A percentile compares a stretch with the other conserved stretches of the same genome.
These are phyloP conservation scores for Flammula alnicola DNA, from an alignment of 1,284 basidiomycete species.

Conservation along the genomic window DNA sequence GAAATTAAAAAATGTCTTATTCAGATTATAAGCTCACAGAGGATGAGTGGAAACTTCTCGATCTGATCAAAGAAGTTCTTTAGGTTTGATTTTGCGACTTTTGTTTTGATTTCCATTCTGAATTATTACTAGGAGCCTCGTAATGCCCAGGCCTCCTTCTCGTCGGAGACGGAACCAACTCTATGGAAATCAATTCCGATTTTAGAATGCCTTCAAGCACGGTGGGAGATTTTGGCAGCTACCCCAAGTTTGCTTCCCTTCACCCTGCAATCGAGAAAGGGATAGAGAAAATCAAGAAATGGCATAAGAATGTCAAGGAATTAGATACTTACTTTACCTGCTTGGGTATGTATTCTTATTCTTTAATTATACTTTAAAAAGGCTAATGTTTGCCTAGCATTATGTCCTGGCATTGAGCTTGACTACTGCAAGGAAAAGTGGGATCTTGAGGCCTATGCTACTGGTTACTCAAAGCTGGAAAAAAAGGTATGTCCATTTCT, in stretches of 20 bases:
- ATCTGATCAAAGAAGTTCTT: conserved; percentile 27
- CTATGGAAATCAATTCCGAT: conserved; percentile 30
- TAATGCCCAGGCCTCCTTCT: conserved; percentile 29
- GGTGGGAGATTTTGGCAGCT: conserved; percentile 27
- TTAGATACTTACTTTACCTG: conserved; percentile 31
- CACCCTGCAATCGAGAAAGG: conserved; percentile 27
- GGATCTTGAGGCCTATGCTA: conserved; percentile 12
- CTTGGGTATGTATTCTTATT: conserved; percentile 4
- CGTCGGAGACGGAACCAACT: conserved; percentile 27
- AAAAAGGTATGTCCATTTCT: conserved; percentile 6
- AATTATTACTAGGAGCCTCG: conserved; percentile 15
- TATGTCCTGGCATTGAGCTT: conserved; percentile 28
- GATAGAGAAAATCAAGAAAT: conserved; percentile 32
- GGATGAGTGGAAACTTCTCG: conserved; percentile 26
- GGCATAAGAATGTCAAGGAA: conserved; percentile 30
- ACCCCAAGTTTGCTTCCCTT: conserved; percentile 22
- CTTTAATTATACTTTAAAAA: conserved; percentile 4
- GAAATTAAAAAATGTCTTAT: conserved; percentile 26
- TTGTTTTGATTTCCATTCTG: conserved; percentile 2
- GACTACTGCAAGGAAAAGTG: conserved; percentile 24
- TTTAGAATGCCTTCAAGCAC: conserved; percentile 31
- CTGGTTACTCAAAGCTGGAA: conserved; percentile 9
- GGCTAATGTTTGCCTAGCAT: conserved; percentile 15
- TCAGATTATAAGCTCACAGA: conserved; percentile 19
- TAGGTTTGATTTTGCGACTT: conserved; percentile 17